These are phyloP conservation scores for Solanum gandarillasii DNA, from an alignment of 257 asterid genomes.

Conservation along the genomic window DNA sequence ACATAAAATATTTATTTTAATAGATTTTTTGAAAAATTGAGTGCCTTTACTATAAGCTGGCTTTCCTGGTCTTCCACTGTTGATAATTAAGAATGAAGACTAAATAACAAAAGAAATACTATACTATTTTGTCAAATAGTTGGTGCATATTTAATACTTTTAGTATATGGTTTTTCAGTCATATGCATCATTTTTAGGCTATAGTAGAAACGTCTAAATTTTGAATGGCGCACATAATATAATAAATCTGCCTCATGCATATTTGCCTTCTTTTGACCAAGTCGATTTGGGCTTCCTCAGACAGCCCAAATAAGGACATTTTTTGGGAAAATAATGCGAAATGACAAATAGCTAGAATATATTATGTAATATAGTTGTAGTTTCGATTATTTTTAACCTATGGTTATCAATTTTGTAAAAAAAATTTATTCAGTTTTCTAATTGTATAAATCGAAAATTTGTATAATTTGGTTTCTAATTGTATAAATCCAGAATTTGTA, in stretches of 20 bases:
- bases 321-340: neutral
- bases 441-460: neutral
- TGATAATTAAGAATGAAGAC: neutral
- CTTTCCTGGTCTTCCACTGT: neutral
- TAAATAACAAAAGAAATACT: neutral
- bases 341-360: too few species aligned
- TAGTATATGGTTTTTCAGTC: neutral
- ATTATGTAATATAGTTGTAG: neutral
- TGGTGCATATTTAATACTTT: neutral
- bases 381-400: too few species aligned
- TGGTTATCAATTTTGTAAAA: too few species aligned
- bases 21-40: neutral
- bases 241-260: neutral
- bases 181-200: neutral
- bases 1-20: neutral
- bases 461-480: fast-evolving
- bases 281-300: neutral
- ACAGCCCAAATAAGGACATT: neutral
- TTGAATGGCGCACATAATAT: neutral
- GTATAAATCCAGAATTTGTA: too few species aligned
- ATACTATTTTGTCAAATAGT: neutral
- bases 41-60: neutral
- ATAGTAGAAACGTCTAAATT: neutral
- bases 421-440: too few species aligned
- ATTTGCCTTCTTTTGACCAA: neutral